Base-by-base conservation (phyloP, 352 stramenopile genomes). In the Pythium plurisporium region DNA sequence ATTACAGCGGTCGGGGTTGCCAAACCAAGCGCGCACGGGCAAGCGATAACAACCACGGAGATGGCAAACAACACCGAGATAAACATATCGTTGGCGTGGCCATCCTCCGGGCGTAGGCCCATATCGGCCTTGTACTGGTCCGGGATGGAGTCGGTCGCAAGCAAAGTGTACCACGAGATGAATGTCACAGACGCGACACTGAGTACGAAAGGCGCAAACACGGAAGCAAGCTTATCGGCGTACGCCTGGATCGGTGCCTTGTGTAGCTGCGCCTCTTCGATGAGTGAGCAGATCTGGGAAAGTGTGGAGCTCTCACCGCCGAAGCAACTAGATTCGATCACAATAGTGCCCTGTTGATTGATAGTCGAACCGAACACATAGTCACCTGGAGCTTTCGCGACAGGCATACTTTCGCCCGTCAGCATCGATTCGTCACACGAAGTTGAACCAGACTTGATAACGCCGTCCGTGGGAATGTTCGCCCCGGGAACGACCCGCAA, bases 221-320 rank as follows among this genome's bases (percentile, higher is more conserved):
- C 53, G 4, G 75, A 82, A 12, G 77, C 73, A 33, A 90, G 58
- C 27, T 73, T 77, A 40, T 90, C 86, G 0, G 86, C 85, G 42
- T 92, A 91, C 8, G 88, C 81, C 58, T 97, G 82, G 51, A 95
- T 95, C 26, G 87, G 89, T 15, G 80, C 80, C 44, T 94, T 97
- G 56, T 94, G 78, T 17, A 93, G 75, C 64, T 92, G 84, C 15
- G 90, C 93, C 26, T 91, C 73, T 65, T 91, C 76, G 17, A 97
- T 94, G 54, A 97, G 74, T 11, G 75, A 86, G 47, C 80, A 86
- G 55, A 87, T 94, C 62, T 84, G 80, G 2, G 83, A 75, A 17
- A 96, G 60, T 12, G 85, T 82, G 8, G 66, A 85, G 49, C 78
- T 86, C 53, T 84, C 71, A 6, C 77, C 74, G 30, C 82, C 77